These are phyloP conservation scores for Globisporangium cederbergense DNA, from an alignment of 352 stramenopile species.

Conservation along the genomic window DNA sequence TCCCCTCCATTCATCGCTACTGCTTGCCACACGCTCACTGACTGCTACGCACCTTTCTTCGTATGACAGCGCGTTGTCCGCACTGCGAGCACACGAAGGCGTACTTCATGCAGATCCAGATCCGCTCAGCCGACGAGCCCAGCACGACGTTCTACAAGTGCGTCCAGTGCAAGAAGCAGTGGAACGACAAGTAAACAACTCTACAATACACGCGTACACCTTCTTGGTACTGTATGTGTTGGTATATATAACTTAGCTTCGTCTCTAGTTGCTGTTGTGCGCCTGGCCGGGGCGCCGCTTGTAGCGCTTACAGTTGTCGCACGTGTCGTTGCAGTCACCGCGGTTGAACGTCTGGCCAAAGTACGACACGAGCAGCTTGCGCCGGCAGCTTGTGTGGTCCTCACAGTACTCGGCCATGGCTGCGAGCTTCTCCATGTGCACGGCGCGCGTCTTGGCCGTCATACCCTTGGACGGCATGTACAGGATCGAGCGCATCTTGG, in stretches of 20 bases:
- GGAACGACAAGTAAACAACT: conserved; percentile 83
- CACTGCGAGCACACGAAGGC: conserved; percentile 94
- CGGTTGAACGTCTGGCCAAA: conserved; percentile 76
- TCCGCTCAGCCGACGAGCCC: conserved; percentile 96
- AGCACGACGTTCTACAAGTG: conserved; percentile 99
- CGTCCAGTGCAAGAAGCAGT: conserved; percentile 96
- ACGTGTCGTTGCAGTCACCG: conserved; percentile 49
- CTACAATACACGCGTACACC: background rate
- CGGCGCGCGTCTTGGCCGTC: conserved; percentile 58
- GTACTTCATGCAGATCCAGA: conserved; percentile 99
- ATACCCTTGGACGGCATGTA: conserved; percentile 78
- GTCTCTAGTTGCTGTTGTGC: conserved; percentile 13
- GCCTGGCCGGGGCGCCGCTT: conserved; percentile 2
- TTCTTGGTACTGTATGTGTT: background rate
- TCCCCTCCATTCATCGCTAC: background rate
- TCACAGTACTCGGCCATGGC: conserved; percentile 81
- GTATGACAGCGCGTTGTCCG: conserved; percentile 84
- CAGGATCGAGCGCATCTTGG: conserved; percentile 79
- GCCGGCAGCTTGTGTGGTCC: conserved; percentile 67
- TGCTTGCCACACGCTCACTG: conserved; percentile 1
- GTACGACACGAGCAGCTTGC: conserved; percentile 72
- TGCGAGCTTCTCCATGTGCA: conserved; percentile 76
- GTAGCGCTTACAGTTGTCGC: conserved; percentile 17
- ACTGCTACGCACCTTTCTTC: background rate
- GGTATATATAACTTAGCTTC: background rate